A percentile compares a stretch with the other conserved stretches of the same genome.
Evolutionary conservation across 805 yeast species (phyloP).

Genomic region (Teunomyces aglyptinius): DNA sequence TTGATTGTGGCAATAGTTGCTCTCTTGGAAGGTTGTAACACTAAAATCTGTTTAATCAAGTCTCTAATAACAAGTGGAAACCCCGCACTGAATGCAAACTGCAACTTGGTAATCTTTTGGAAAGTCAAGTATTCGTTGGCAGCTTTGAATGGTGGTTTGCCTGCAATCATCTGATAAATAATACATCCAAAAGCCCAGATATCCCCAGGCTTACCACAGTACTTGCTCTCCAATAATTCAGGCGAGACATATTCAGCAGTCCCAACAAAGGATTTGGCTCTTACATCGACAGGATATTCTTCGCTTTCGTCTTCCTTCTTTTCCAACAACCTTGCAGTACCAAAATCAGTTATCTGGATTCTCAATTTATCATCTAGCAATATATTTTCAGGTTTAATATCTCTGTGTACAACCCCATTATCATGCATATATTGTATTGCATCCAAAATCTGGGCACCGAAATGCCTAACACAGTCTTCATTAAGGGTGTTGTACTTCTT

Average conservation of each 20-base stretch:
- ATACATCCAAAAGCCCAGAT: conserved; percentile 65
- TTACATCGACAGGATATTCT: conserved; percentile 60
- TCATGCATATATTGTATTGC: conserved; percentile 71
- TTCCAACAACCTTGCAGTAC: conserved; percentile 77
- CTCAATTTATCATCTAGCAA: conserved; percentile 59
- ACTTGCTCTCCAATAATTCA: conserved; percentile 70
- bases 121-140: conserved; percentile 78
- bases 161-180: conserved; percentile 61
- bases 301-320: conserved; percentile 44
- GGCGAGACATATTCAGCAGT: conserved; percentile 86
- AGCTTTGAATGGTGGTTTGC: conserved; percentile 79
- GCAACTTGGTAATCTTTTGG: conserved; percentile 76
- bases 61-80: conserved; percentile 62
- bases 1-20: conserved; percentile 57
- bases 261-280: conserved; percentile 81
- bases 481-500: conserved; percentile 68
- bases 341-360: conserved; percentile 77
- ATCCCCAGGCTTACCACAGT: conserved; percentile 60
- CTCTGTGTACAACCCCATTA: conserved; percentile 77
- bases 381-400: conserved; percentile 81
- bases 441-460: conserved; percentile 71
- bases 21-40: conserved; percentile 69
- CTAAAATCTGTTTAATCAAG: conserved; percentile 63
- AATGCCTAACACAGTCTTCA: conserved; percentile 66
- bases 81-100: conserved; percentile 70